Evolutionary conservation across 306 rosid genomes (phyloP), one percentile per base, ranked within the genome.

Genomic region (Oemleria cerasiformis): DNA sequence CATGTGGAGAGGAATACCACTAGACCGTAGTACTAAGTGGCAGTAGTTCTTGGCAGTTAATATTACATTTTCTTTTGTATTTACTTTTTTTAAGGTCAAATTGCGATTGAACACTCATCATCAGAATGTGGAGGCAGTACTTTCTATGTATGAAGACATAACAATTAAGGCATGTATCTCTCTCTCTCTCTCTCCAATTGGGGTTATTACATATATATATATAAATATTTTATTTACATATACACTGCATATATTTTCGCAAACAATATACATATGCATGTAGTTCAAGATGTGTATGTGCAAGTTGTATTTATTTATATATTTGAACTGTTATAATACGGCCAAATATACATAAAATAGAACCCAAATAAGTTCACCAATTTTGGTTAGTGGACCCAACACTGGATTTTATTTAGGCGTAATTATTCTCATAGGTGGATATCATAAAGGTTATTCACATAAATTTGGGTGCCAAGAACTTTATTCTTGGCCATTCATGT

Each of bases 121-220:
- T 82, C 92, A 87, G 79, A 94, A 94, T 71, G 91, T 94, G 74
- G 92, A 87, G 84, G 91, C 89, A 16, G 96, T 91, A 45, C 95
- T 94, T 81, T 86, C 97, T 41, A 51, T 94, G 82, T 94, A 79
- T 53, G 66, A 85, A 78, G 86, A 83, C 73, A 77, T 84, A 58
- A 87, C 91, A 12, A 58, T 86, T 60, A 86, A 87, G 96, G 98
- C 80, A 77, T 75, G 86, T 78, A 45, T 30, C 44, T 0, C 11
- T 17, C 61, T 55, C 49, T 12, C 75, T 30, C 73, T 19, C 20
- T 17, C 75, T 40, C 30, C 41, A 15, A 49, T 49, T 17, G 6
- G 54, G 14, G 54, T 49, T 16, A n/a, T 30, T 30, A 30, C 36
- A 30, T 30, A 30, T 30, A 30, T 30, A 30, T 30, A 30, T 30